phyloP scores from a whole-genome alignment of 768 basidiomycete species.

The Suillus bovinus region DNA sequence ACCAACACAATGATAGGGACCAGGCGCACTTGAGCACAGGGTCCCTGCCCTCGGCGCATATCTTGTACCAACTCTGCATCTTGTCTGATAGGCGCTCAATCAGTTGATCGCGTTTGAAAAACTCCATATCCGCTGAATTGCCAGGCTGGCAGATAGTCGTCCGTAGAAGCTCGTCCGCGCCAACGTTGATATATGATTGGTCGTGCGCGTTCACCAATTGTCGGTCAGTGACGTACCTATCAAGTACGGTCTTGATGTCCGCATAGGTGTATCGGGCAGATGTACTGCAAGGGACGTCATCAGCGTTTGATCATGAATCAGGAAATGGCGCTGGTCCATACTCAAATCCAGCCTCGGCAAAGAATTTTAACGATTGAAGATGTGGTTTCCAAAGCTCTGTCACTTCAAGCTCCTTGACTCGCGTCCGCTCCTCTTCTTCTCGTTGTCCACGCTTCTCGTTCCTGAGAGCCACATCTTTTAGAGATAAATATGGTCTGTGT shows the following conservation, averaged over 20 bases:
- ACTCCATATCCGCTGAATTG: slow-evolving; percentile 40
- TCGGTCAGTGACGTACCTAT: slow-evolving; percentile 60
- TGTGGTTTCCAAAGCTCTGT: slow-evolving; percentile 73
- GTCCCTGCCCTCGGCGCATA: slow-evolving; percentile 57
- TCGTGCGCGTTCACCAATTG: slow-evolving; percentile 66
- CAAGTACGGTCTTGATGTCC: slow-evolving; percentile 59
- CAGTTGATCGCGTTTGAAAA: slow-evolving; percentile 68
- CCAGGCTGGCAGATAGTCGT: slow-evolving; percentile 38
- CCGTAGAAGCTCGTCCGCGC: slow-evolving; percentile 43
- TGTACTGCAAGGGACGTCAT: slow-evolving; percentile 38
- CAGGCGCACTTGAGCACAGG: slow-evolving; percentile 54
- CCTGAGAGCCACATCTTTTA: slow-evolving; percentile 65
- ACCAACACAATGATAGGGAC: slow-evolving; percentile 4
- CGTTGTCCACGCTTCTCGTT: slow-evolving; percentile 59
- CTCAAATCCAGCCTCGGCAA: slow-evolving; percentile 65
- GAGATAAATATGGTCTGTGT: slow-evolving; percentile 55
- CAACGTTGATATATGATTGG: slow-evolving; percentile 68
- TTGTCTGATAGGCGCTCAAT: slow-evolving; percentile 50
- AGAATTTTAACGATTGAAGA: slow-evolving; percentile 53
- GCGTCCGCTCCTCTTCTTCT: slow-evolving; percentile 49
- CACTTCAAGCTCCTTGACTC: slow-evolving; percentile 54
- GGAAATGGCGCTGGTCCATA: slow-evolving; percentile 31
- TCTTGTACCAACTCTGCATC: slow-evolving; percentile 81
- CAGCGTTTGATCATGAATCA: slow-evolving; percentile 31
- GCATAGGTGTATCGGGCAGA: slow-evolving; percentile 51